Evolutionary conservation across 2,329 filamentous ascomycete species (phyloP), one percentile per base, ranked within the genome.

Genomic region (Sclerotinia sclerotiorum): DNA sequence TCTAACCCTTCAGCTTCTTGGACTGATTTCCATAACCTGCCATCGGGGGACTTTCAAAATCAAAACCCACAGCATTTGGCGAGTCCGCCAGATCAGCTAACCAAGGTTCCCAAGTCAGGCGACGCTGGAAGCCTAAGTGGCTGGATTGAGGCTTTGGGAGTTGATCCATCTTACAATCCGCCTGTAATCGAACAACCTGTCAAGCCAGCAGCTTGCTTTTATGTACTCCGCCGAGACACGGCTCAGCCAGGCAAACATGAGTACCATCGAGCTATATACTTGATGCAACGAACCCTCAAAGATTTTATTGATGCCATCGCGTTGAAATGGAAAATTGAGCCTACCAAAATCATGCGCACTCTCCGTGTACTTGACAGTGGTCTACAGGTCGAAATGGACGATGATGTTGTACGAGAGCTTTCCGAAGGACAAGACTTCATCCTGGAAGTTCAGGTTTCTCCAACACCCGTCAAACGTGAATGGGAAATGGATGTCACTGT

Each of bases 341-440:
- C 90, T 0, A 84, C 85, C 2, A 87, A 86, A 70, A 87, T 97
- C 10, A 81, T 88, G 1, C 88, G 90, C 48, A 89, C 89, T 1
- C 82, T 97, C 5, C 91, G 88, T 68, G 82, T 93, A 65, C 89
- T 92, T 84, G 72, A 88, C 19, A 88, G 88, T 72, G 93, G 93
- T 0, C 80, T 97, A 1, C 88, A 93, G 75, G 88, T 98, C 67
- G 87, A 96, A 76, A 85, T 98, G 74, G 95, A 98, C 75, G 93
- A 98, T 76, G 93, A 97, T 71, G 89, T 96, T 60, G 87, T 98
- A 44, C 86, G 86, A 56, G 90, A 94, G 78, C 83, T 98, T 65
- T 86, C 88, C 1, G 95, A 99, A 80, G 94, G 93, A 44, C 93
- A 98, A 79, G 94, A 97, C 76, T 95, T 98, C 90, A 86, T 89